phyloP scores from a whole-genome alignment of 768 basidiomycete genomes.

The Mycena leptocephala region DNA sequence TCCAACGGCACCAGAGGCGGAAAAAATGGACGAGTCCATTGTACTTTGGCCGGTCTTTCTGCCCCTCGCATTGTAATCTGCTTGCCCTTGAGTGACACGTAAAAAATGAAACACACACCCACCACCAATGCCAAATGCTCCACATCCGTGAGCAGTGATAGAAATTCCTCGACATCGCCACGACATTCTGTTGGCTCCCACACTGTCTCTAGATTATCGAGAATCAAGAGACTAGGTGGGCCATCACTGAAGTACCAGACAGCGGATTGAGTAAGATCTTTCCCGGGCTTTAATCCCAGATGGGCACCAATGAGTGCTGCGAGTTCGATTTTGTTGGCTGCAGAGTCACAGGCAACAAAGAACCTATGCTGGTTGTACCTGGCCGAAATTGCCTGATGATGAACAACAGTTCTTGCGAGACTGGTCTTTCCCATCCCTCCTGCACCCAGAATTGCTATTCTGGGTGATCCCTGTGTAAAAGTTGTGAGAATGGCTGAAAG shows the following conservation, averaged over 20 bases:
- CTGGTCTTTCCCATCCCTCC: too few relatives aligned
- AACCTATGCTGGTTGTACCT: neutral
- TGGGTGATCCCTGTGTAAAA: neutral
- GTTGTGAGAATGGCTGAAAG: neutral
- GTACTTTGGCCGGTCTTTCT: conserved; percentile 6
- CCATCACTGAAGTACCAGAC: too few relatives aligned
- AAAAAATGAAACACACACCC: too few relatives aligned
- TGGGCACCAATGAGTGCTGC: neutral
- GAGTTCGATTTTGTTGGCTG: neutral
- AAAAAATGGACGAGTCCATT: conserved; percentile 20
- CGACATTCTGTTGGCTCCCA: too few relatives aligned
- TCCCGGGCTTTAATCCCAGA: too few relatives aligned
- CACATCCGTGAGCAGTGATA: too few relatives aligned
- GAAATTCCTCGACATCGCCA: too few relatives aligned
- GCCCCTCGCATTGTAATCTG: conserved; percentile 22
- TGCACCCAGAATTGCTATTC: neutral
- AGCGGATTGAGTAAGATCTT: neutral
- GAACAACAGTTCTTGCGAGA: neutral
- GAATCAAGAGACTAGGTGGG: too few relatives aligned
- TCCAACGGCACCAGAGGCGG: neutral
- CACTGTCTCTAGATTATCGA: too few relatives aligned
- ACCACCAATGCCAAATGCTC: too few relatives aligned
- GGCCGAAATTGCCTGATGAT: neutral
- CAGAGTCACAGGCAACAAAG: neutral
- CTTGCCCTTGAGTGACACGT: too few relatives aligned